These are phyloP conservation scores for Alternaria incomplexa DNA, from an alignment of 2,329 filamentous ascomycete species.

Conservation along the genomic window DNA sequence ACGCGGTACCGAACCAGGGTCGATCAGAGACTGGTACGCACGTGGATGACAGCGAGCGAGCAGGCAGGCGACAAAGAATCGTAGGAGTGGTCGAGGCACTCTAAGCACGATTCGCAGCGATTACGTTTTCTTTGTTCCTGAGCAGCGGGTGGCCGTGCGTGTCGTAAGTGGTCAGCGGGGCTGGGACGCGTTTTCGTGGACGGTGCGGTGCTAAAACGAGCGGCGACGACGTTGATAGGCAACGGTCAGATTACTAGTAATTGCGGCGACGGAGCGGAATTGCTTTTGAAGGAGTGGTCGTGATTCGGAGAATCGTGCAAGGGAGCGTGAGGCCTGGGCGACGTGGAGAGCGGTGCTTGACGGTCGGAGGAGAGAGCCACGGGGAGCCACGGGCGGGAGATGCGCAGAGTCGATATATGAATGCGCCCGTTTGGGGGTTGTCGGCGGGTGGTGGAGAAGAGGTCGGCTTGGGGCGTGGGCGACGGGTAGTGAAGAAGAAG, in stretches of 20 bases:
- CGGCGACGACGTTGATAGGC: slow-evolving; percentile 29
- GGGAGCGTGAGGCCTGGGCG: slow-evolving; percentile 42
- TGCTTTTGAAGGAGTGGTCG: slow-evolving; percentile 39
- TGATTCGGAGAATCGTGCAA: slow-evolving; percentile 46
- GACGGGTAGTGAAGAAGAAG: slow-evolving; percentile 24
- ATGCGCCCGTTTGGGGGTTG: slow-evolving; percentile 45
- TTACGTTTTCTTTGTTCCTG: slow-evolving; percentile 31
- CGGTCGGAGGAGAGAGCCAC: slow-evolving; percentile 18
- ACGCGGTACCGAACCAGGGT: slow-evolving; percentile 21
- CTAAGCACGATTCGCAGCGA: slow-evolving; percentile 4
- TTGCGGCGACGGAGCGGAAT: slow-evolving; percentile 17
- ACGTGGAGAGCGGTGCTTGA: slow-evolving; percentile 19
- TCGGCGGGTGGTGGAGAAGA: slow-evolving; percentile 35
- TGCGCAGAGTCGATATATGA: slow-evolving; percentile 38
- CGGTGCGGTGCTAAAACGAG: slow-evolving; percentile 28
- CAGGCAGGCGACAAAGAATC: slow-evolving; percentile 23
- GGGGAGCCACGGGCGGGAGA: slow-evolving; percentile 41
- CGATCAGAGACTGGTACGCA: slow-evolving; percentile 23
- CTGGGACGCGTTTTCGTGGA: slow-evolving; percentile 7
- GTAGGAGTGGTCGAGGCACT: slow-evolving; percentile 6
- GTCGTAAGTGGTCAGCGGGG: slow-evolving; percentile 26
- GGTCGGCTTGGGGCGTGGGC: slow-evolving; percentile 20
- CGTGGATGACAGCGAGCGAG: slow-evolving; percentile 19
- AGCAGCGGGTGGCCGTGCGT: slow-evolving; percentile 26
- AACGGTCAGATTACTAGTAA: slow-evolving; percentile 26